These are phyloP conservation scores for Lodderomyces orthopsilosis DNA, from an alignment of 1,139 yeast genomes.

Conservation along the genomic window DNA sequence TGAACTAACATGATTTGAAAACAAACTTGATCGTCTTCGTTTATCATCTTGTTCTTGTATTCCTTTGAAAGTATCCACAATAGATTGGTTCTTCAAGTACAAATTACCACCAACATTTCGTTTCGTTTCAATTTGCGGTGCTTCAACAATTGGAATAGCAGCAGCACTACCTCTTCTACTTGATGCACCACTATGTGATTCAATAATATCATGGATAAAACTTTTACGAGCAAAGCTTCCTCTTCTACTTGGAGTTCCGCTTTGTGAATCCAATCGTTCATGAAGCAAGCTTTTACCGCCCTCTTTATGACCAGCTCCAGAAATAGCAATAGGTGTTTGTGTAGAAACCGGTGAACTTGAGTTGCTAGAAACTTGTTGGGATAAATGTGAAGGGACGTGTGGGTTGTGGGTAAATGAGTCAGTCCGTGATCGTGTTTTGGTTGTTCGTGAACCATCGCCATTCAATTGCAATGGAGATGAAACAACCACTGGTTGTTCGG, in stretches of 20 bases:
- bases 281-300: slow-evolving; percentile 27
- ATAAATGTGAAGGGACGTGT: slow-evolving; percentile 20
- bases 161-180: slow-evolving; percentile 28
- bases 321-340: slow-evolving; percentile 21
- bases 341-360: slow-evolving; percentile 6
- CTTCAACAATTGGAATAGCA: slow-evolving; percentile 32
- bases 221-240: slow-evolving; percentile 25
- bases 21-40: slow-evolving; percentile 40
- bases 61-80: slow-evolving; percentile 49
- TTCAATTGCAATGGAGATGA: slow-evolving; percentile 5
- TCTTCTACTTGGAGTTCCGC: slow-evolving; percentile 15
- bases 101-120: slow-evolving; percentile 57
- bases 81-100: slow-evolving; percentile 47
- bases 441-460: background rate
- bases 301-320: slow-evolving; percentile 29
- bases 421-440: background rate
- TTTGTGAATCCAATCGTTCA: slow-evolving; percentile 35
- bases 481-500: slow-evolving; percentile 22
- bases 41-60: slow-evolving; percentile 48
- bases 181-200: slow-evolving; percentile 23
- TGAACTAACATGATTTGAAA: slow-evolving; percentile 14
- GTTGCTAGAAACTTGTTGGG: slow-evolving; percentile 13
- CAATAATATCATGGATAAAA: slow-evolving; percentile 36
- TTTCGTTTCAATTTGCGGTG: slow-evolving; percentile 48
- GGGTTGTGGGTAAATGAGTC: slow-evolving; percentile 9